Percentiles rank a stretch among this genome's conserved stretches.
Conservation (phyloP, 805 yeast genomes). For the Candida boidinii region DNA sequence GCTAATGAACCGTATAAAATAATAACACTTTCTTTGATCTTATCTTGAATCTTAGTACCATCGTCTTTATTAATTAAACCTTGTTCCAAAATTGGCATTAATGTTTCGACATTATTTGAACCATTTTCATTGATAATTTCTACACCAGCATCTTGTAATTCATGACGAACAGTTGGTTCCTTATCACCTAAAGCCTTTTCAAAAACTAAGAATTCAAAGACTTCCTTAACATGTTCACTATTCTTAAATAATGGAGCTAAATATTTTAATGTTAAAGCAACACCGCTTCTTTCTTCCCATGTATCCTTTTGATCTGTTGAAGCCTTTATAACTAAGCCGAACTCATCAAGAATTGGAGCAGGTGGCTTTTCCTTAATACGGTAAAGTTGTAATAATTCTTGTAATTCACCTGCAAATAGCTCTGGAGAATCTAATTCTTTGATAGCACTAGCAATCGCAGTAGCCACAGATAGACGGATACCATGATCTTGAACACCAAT, state of each 20-base stretch:
- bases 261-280: slow-evolving; percentile 58
- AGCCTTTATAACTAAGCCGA: slow-evolving; percentile 65
- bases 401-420: slow-evolving; percentile 27
- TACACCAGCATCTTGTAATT: slow-evolving; percentile 85
- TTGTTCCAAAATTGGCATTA: slow-evolving; percentile 75
- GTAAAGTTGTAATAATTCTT: slow-evolving; percentile 46
- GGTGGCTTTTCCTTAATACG: slow-evolving; percentile 59
- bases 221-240: slow-evolving; percentile 33
- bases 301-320: slow-evolving; percentile 57
- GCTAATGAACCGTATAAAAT: slow-evolving; percentile 89
- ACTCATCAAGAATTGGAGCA: slow-evolving; percentile 67
- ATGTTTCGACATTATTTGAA: slow-evolving; percentile 50
- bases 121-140: slow-evolving; percentile 64
- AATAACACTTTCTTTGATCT: slow-evolving; percentile 69
- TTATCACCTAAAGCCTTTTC: slow-evolving; percentile 68
- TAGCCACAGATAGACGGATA: slow-evolving; percentile 64
- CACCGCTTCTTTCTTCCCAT: slow-evolving; percentile 82
- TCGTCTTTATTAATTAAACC: slow-evolving; percentile 45
- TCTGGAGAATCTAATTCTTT: slow-evolving; percentile 18
- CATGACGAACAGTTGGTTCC: slow-evolving; percentile 65
- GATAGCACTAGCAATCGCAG: slow-evolving; percentile 56
- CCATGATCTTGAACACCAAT: slow-evolving; percentile 54
- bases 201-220: slow-evolving; percentile 55
- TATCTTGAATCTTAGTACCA: slow-evolving; percentile 43
- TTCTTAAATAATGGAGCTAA: slow-evolving; percentile 39